These are phyloP conservation scores for Pyrenophora teres DNA, from an alignment of 2,329 filamentous ascomycete species.

Conservation along the genomic window DNA sequence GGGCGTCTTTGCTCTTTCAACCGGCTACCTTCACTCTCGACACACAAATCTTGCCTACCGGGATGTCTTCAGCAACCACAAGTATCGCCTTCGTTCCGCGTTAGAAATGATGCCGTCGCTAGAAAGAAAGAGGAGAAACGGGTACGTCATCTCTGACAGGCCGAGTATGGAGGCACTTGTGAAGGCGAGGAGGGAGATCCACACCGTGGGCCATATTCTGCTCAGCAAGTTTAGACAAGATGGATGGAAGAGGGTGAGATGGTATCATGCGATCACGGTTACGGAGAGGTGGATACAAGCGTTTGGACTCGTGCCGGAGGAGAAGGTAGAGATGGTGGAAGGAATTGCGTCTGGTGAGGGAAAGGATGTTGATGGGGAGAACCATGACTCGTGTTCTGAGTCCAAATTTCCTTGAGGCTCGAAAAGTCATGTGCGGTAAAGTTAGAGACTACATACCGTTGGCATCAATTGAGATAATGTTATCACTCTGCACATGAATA, in stretches of 20 bases:
- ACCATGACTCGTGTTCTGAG: too few relatives aligned
- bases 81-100: constrained; percentile 18
- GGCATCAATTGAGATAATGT: too few relatives aligned
- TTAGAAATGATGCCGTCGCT: constrained; percentile 15
- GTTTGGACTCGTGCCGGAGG: neutral
- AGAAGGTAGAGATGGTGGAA: too few relatives aligned
- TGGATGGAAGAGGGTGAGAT: constrained; percentile 20
- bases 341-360: too few relatives aligned
- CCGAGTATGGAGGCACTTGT: constrained; percentile 6
- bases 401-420: too few relatives aligned
- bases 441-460: too few relatives aligned
- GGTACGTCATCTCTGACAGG: neutral
- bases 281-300: constrained; percentile 22
- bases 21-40: constrained; percentile 21
- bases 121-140: neutral
- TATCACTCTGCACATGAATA: too few relatives aligned
- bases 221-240: constrained; percentile 22
- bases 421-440: too few relatives aligned
- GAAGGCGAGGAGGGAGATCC: constrained; percentile 20
- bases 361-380: too few relatives aligned
- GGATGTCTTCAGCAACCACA: constrained; percentile 14
- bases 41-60: neutral
- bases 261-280: constrained; percentile 24
- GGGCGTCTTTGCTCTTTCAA: constrained; percentile 22
- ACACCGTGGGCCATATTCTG: constrained; percentile 22